These are phyloP conservation scores for Phytophthora pini DNA, from an alignment of 352 stramenopile species.

Conservation along the genomic window DNA sequence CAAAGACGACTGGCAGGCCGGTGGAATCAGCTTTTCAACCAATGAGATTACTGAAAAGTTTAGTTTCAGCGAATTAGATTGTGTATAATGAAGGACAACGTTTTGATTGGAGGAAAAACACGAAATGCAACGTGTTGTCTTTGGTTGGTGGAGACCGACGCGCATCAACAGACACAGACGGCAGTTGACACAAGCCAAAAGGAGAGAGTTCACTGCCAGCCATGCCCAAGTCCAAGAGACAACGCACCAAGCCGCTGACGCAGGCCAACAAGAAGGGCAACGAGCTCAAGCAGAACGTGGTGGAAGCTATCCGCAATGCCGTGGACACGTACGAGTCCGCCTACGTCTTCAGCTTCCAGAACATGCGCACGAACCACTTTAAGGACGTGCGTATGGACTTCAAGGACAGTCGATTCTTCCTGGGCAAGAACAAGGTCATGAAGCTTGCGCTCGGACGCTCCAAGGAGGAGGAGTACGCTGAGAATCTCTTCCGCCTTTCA, in stretches of 20 bases:
- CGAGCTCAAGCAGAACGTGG: conserved; percentile 95
- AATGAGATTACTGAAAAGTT: conserved; percentile 27
- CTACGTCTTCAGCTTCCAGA: conserved; percentile 98
- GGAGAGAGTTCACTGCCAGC: conserved; percentile 8
- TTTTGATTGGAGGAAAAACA: conserved; percentile 55
- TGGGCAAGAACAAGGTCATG: conserved; percentile 99
- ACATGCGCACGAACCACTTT: conserved; percentile 99
- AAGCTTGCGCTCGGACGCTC: conserved; percentile 95
- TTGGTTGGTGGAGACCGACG: conserved; percentile 65
- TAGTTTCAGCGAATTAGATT: conserved; percentile 35
- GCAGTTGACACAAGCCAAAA: conserved; percentile 24
- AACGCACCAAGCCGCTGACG: conserved; percentile 92
- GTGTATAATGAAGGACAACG: not conserved
- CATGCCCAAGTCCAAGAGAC: conserved; percentile 91
- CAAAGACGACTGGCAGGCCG: conserved; percentile 54
- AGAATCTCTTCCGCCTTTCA: conserved; percentile 94
- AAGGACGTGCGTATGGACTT: conserved; percentile 98
- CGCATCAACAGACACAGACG: conserved; percentile 14
- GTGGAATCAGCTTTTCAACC: conserved; percentile 36
- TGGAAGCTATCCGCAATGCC: conserved; percentile 93
- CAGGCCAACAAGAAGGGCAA: conserved; percentile 96
- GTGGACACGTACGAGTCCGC: conserved; percentile 94
- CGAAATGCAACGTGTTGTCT: conserved; percentile 22
- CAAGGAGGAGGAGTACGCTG: conserved; percentile 96
- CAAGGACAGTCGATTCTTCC: conserved; percentile 95